phyloP scores from a whole-genome alignment of 2,329 filamentous ascomycete genomes.

The Colletotrichum musicola region DNA sequence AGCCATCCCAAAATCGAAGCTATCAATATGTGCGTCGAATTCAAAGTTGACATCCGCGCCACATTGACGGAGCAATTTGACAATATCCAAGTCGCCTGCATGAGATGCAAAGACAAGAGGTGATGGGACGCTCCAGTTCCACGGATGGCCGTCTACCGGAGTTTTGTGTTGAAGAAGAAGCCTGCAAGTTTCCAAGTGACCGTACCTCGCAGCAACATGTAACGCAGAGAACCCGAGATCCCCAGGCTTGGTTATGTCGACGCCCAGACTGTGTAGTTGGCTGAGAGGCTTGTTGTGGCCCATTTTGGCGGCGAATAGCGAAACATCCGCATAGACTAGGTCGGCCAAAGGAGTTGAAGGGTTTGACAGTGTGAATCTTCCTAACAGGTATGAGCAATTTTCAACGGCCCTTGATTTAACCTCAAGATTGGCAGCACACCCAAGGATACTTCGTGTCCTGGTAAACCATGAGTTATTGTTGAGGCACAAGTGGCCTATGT shows the following conservation, averaged over 20 bases:
- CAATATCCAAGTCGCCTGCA: rapidly evolving
- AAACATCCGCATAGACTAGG: neutral
- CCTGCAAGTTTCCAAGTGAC: neutral
- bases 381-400: neutral
- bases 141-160: neutral
- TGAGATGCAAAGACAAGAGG: neutral
- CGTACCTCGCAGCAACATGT: neutral
- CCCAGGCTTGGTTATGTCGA: neutral
- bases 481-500: too few relatives aligned
- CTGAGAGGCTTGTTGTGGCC: neutral
- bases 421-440: neutral
- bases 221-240: neutral
- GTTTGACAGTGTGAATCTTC: too few relatives aligned
- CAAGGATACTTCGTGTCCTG: neutral
- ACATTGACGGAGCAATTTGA: neutral
- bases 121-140: neutral
- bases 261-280: neutral
- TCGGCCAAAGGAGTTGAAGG: neutral
- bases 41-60: neutral
- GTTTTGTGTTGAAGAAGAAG: neutral
- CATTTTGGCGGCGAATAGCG: neutral
- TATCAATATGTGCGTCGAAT: neutral
- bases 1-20: neutral
- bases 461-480: too few relatives aligned
- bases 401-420: neutral